Conservation (phyloP, 164 flowering plant species). For the Kingdonia uniflora region DNA sequence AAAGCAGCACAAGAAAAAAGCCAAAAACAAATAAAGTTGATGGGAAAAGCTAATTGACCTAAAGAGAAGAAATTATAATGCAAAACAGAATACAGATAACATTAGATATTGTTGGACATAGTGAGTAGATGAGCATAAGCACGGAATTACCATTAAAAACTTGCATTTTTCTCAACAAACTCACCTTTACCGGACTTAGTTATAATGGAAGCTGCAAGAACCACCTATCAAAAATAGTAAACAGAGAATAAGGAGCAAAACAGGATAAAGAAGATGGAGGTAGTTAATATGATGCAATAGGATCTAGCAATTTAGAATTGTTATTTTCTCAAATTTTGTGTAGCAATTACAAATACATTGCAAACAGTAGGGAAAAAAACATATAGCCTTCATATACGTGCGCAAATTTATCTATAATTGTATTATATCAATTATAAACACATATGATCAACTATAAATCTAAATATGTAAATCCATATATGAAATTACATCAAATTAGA, state of each 20-base stretch:
- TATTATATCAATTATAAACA: too few species aligned
- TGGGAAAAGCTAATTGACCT: neutral
- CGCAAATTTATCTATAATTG: too few species aligned
- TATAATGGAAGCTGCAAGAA: slow-evolving; percentile 40
- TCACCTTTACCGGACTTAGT: slow-evolving; percentile 45
- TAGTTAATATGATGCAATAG: too few species aligned
- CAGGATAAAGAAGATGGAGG: too few species aligned
- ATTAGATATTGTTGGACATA: neutral
- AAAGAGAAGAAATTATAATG: neutral
- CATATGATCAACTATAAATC: too few species aligned
- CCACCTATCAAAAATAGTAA: slow-evolving; percentile 23
- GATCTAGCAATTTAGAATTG: too few species aligned
- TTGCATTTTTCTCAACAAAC: neutral
- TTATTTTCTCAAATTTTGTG: too few species aligned
- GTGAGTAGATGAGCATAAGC: neutral
- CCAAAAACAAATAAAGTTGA: neutral
- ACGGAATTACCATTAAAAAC: neutral
- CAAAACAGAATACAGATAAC: neutral
- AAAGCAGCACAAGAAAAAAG: neutral
- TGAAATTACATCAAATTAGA: too few species aligned
- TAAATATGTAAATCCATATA: too few species aligned
- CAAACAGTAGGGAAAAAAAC: too few species aligned
- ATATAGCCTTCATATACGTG: too few species aligned
- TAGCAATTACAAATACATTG: too few species aligned
- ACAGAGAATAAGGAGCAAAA: slow-evolving; percentile 2